Percentiles rank a stretch among this genome's conserved stretches.
These are phyloP conservation scores for Penicillium sp. DNA, from an alignment of 2,329 filamentous ascomycete species.

Conservation along the genomic window DNA sequence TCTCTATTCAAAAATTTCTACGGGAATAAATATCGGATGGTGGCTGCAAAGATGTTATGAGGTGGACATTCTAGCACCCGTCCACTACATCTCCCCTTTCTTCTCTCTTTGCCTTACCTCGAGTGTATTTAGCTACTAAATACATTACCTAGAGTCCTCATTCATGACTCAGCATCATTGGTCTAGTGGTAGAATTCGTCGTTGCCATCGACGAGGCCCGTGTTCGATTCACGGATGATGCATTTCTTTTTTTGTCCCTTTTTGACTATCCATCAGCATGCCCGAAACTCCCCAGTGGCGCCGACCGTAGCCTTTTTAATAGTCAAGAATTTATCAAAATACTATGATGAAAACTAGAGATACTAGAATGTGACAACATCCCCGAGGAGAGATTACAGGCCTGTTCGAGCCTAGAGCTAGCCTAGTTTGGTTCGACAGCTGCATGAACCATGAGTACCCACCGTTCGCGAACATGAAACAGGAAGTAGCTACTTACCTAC, in stretches of 20 bases:
- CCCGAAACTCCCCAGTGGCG: too few relatives aligned
- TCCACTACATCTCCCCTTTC: too few relatives aligned
- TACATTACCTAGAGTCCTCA: neutral
- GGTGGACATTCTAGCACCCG: too few relatives aligned
- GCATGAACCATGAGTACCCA: neutral
- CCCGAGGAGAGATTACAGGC: neutral
- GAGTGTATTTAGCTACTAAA: too few relatives aligned
- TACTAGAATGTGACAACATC: neutral
- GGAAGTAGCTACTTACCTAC: neutral
- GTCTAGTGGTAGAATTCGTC: constrained; percentile 50
- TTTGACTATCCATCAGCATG: neutral
- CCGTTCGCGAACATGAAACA: neutral
- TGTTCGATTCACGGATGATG: constrained; percentile 49
- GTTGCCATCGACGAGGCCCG: constrained; percentile 50
- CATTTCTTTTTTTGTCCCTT: neutral
- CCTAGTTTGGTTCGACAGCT: neutral
- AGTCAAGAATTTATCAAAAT: too few relatives aligned
- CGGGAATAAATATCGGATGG: too few relatives aligned
- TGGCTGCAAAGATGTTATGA: too few relatives aligned
- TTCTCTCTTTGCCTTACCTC: too few relatives aligned
- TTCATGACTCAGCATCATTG: constrained; percentile 37
- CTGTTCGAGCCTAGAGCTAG: neutral
- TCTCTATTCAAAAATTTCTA: too few relatives aligned
- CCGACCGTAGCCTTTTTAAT: neutral
- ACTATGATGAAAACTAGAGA: too few relatives aligned